A percentile compares a stretch with the other conserved stretches of the same genome.
Evolutionary conservation across 73 alveolate species (phyloP).

Genomic region (Stentor coeruleus): DNA sequence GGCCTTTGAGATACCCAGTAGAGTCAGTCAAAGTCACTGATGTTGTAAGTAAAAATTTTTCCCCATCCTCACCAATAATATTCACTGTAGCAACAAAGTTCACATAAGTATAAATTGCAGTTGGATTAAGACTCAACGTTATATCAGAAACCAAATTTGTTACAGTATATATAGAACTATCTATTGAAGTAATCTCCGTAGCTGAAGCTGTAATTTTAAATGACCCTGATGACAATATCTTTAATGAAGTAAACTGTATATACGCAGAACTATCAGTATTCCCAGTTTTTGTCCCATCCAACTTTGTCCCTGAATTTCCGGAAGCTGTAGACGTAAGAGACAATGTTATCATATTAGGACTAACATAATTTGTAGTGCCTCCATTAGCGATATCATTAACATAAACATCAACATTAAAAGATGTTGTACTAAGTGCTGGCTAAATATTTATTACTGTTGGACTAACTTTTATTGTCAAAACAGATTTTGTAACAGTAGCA

Average conservation of each 20-base stretch:
- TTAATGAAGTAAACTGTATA: not conserved
- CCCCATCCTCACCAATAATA: no score
- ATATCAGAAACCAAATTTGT: no score
- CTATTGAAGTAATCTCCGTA: no score
- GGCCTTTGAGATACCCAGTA: no score
- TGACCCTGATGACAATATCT: not conserved
- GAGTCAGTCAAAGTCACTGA: not conserved
- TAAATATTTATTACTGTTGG: not conserved
- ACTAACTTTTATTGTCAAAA: not conserved
- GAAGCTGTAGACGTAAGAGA: not conserved
- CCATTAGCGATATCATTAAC: not conserved
- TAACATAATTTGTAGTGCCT: no score
- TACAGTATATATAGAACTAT: no score
- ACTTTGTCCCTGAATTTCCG: not conserved
- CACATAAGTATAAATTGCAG: no score
- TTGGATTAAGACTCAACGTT: no score
- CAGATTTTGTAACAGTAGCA: no score
- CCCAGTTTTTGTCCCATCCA: not conserved
- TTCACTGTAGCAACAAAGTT: no score
- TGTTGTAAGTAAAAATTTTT: not conserved
- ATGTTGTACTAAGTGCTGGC: not conserved
- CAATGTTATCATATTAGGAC: not conserved
- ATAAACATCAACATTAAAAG: not conserved
- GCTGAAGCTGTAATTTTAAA: not conserved
- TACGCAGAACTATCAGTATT: not conserved